These are phyloP conservation scores for Agrocybe pediades DNA, from an alignment of 768 basidiomycete species.

Conservation along the genomic window DNA sequence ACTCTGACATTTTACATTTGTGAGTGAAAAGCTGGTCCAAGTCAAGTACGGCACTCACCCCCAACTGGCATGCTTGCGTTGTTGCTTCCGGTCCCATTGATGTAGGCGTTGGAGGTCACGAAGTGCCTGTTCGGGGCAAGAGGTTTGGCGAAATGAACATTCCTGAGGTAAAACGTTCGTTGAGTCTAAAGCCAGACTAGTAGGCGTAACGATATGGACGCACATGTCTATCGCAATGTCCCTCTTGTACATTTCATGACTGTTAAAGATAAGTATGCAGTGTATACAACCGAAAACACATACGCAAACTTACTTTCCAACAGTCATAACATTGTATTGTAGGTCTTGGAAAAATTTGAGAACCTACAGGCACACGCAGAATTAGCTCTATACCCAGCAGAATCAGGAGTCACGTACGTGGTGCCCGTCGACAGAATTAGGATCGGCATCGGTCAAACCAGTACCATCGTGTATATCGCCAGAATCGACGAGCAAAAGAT, in stretches of 20 bases:
- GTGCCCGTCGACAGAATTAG: slow-evolving; percentile 70
- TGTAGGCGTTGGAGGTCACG: slow-evolving; percentile 84
- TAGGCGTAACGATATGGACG: slow-evolving; percentile 8
- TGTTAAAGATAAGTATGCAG: slow-evolving; percentile 21
- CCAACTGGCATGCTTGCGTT: slow-evolving; percentile 39
- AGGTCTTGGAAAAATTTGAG: slow-evolving; percentile 73
- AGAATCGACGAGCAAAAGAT: slow-evolving; percentile 83
- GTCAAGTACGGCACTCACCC: slow-evolving; percentile 22
- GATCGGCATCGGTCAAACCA: slow-evolving; percentile 76
- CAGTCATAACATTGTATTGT: slow-evolving; percentile 80
- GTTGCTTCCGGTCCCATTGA: slow-evolving; percentile 48
- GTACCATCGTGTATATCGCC: slow-evolving; percentile 82
- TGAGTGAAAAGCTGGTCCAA: neutral
- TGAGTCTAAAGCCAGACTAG: neutral
- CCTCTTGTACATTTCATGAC: slow-evolving; percentile 82
- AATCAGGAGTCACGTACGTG: slow-evolving; percentile 45
- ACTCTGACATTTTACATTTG: slow-evolving; percentile 32
- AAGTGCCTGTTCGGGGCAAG: slow-evolving; percentile 71
- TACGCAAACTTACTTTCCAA: slow-evolving; percentile 68
- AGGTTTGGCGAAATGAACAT: slow-evolving; percentile 57
- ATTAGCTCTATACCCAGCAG: neutral
- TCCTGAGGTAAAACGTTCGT: slow-evolving; percentile 33
- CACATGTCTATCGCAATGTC: slow-evolving; percentile 68
- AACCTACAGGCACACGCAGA: slow-evolving; percentile 39
- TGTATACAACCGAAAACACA: neutral